A percentile compares a stretch with the other conserved stretches of the same genome.
Evolutionary conservation across 192 early-diverging fungal species (phyloP).

Genomic region (Gigaspora rosea): DNA sequence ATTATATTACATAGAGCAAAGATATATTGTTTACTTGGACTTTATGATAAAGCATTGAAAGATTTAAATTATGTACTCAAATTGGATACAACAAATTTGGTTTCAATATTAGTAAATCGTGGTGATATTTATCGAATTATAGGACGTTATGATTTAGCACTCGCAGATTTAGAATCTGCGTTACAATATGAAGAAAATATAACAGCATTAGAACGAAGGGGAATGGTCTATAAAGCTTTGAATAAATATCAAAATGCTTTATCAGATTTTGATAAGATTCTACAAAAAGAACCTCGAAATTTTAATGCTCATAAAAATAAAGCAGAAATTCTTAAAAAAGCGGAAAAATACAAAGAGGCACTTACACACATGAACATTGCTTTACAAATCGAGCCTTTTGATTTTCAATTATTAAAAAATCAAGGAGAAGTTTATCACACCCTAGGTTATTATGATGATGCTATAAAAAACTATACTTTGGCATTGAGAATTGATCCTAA

Average conservation of each 20-base stretch:
- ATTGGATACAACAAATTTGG: neutral
- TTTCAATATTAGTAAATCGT: neutral
- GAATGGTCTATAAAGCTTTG: neutral
- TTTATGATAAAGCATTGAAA: conserved; percentile 1
- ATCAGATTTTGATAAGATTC: conserved; percentile 11
- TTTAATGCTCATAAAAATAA: neutral
- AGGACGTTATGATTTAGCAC: conserved; percentile 7
- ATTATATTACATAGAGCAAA: conserved; percentile 3
- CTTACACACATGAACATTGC: neutral
- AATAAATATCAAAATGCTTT: neutral
- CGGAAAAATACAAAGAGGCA: neutral
- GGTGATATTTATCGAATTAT: conserved; percentile 21
- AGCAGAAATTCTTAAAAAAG: neutral
- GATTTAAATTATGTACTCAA: conserved; percentile 10
- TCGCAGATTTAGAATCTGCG: conserved; percentile 9
- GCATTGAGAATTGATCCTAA: conserved; percentile 13
- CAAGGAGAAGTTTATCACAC: neutral
- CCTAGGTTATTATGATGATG: neutral
- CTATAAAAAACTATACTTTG: neutral
- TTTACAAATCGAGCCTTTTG: neutral
- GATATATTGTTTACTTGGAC: neutral
- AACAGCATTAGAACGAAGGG: conserved; percentile 1
- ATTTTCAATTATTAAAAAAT: neutral
- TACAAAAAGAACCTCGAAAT: neutral
- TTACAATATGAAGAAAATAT: neutral